phyloP scores from a whole-genome alignment of 2,329 filamentous ascomycete species.

The Stylonectria norvegica region DNA sequence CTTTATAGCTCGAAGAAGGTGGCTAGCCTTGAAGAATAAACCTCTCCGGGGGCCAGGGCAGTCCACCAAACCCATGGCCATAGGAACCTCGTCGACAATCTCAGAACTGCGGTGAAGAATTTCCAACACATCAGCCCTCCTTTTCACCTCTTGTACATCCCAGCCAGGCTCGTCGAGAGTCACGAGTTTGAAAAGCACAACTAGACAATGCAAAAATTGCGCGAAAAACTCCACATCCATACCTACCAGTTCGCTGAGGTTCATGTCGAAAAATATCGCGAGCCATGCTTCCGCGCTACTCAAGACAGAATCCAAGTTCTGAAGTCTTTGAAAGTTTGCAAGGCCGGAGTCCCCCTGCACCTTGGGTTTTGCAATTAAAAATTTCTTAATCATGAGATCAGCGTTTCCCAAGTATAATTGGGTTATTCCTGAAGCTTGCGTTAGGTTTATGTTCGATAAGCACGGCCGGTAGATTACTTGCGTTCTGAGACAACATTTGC shows the following conservation, averaged over 20 bases:
- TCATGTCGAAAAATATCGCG: constrained; percentile 1
- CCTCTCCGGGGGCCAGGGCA: constrained; percentile 5
- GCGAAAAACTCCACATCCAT: constrained; percentile 16
- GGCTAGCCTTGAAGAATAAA: constrained; percentile 9
- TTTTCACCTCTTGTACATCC: constrained; percentile 9
- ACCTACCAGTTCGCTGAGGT: constrained; percentile 7
- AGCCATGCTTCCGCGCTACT: constrained; percentile 7
- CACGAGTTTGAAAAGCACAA: constrained; percentile 14
- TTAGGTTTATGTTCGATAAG: background rate
- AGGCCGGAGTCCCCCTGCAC: background rate
- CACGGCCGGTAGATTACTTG: background rate
- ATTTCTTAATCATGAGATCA: constrained; percentile 13
- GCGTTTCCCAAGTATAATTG: constrained; percentile 6
- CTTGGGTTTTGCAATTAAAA: constrained; percentile 1
- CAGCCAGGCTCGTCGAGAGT: constrained; percentile 9
- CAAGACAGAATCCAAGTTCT: constrained; percentile 11
- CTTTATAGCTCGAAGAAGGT: constrained; percentile 12
- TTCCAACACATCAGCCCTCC: constrained; percentile 10
- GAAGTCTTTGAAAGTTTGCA: constrained; percentile 5
- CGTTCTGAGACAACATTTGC: constrained; percentile 1
- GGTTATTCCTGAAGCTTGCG: background rate
- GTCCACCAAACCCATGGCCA: constrained; percentile 9
- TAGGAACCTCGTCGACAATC: constrained; percentile 1
- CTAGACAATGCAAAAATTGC: constrained; percentile 11
- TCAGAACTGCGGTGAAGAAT: constrained; percentile 10